phyloP scores from a whole-genome alignment of 371 early-diverging fungal genomes.

The Mortierella sp. region DNA sequence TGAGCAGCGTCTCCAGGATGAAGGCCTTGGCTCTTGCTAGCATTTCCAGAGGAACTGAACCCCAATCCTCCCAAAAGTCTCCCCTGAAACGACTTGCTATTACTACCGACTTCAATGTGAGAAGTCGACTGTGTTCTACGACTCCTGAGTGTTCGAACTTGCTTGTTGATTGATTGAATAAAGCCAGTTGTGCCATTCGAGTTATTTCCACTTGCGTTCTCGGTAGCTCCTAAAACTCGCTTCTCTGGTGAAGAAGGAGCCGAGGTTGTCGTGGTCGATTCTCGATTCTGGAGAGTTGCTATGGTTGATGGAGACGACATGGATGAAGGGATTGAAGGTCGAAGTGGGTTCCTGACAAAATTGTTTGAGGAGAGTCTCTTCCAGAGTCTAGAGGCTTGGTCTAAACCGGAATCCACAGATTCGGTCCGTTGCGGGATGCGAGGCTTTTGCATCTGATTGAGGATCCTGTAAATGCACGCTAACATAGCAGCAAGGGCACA shows the following conservation, averaged over 20 bases:
- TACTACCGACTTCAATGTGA: constrained; percentile 32
- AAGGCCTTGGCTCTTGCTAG: neutral
- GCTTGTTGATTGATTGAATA: constrained; percentile 49
- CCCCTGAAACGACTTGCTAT: constrained; percentile 10
- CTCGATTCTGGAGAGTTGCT: constrained; percentile 2
- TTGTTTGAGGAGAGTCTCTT: constrained; percentile 50
- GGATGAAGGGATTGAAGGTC: neutral
- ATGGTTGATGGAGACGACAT: neutral
- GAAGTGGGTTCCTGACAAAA: constrained; percentile 18
- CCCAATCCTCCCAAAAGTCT: constrained; percentile 21
- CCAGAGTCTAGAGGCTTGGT: constrained; percentile 53
- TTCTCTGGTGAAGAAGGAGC: constrained; percentile 22
- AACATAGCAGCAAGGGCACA: constrained; percentile 51
- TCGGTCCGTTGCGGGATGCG: constrained; percentile 32
- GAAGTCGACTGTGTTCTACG: constrained; percentile 53
- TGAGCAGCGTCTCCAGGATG: constrained; percentile 12
- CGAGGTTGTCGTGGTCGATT: neutral
- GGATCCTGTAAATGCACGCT: constrained; percentile 47
- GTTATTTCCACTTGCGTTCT: neutral
- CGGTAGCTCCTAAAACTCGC: neutral
- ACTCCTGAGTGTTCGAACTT: constrained; percentile 45
- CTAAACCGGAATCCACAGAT: constrained; percentile 50
- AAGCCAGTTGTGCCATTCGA: constrained; percentile 20
- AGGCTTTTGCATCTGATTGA: constrained; percentile 35
- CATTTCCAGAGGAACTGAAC: neutral